A percentile compares a stretch with the other conserved stretches of the same genome.
Conservation (phyloP, 179 eudicot species). For the Gypsophila paniculata region DNA sequence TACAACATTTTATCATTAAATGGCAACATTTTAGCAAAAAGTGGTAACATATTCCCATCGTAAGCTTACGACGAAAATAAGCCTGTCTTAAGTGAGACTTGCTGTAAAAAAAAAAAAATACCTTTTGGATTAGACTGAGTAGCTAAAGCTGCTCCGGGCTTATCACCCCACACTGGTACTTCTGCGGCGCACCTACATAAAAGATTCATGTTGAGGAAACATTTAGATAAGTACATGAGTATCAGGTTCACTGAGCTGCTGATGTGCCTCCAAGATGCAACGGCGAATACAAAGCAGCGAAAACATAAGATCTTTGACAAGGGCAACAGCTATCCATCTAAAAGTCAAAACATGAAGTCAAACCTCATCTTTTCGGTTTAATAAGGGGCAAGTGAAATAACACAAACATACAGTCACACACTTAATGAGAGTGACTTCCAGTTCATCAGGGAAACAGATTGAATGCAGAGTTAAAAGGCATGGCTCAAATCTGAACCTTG, state of each 20-base stretch:
- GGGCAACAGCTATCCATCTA: not conserved
- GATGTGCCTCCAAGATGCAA: not conserved
- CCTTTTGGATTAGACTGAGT: conserved; percentile 40
- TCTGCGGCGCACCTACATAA: conserved; percentile 25
- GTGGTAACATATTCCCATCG: no score
- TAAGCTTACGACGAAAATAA: no score
- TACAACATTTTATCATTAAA: no score
- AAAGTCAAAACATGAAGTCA: not conserved
- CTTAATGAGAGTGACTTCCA: not conserved
- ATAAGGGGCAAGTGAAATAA: not conserved
- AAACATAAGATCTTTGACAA: not conserved
- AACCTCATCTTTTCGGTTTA: not conserved
- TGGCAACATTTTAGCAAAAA: no score
- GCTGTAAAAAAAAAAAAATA: no score
- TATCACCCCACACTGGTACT: conserved; percentile 32
- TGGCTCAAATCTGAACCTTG: not conserved
- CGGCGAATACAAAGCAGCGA: not conserved
- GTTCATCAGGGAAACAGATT: not conserved
- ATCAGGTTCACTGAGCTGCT: conserved; percentile 11
- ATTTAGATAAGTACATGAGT: not conserved
- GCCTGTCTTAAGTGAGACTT: no score
- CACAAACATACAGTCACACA: not conserved
- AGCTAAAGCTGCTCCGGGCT: conserved; percentile 29
- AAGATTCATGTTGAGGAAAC: not conserved
- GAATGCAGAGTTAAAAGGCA: no score